Evolutionary conservation across 2,329 filamentous ascomycete species (phyloP), one percentile per base, ranked within the genome.

Genomic region (Gnomoniopsis smithogilvyi): DNA sequence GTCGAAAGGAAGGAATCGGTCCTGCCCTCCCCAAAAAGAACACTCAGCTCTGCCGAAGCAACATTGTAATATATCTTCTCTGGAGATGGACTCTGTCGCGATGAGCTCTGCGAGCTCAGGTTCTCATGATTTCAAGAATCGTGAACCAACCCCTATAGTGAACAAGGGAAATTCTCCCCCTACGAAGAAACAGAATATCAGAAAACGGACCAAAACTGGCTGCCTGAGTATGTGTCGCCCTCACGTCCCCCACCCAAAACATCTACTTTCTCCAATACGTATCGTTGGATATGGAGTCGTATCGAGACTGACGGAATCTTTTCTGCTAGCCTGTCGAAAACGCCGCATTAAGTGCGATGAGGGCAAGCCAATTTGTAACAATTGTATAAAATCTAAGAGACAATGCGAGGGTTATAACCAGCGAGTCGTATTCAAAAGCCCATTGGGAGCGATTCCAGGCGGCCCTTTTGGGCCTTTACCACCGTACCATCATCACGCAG

Each of bases 321-420:
- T 62, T 49, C 70, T 49, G 58, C 61, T 48, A 93, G 90, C 95
- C 59, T 99, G 95, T 75, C 89, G 95, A 64, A 94, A 91, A 75
- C 88, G 95, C 55, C 90, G 95, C 63, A 98, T 99, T 74, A 99
- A 98, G 75, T 99, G 95, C 73, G 95, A 95, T 63, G 95, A 98
- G 72, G 91, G 92, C 67, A 84, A 89, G 52, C 91, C 91, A 26
- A 89, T 83, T 30, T 95, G 91, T 74, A 86, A 82, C 68, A 96
- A 96, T 69, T 96, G 91, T 74, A 86, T 90, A 76, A 95, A 94
- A 69, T 94, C 90, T 19, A 94, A 93, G 73, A 83, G 91, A 15
- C 80, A 86, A 64, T 96, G 91, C 71, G 90, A 95, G 72, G 91
- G 91, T 55, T 95, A 95, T 72, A 92, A 86, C 65, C 89, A 91